Conservation (phyloP, 768 basidiomycete species). For the Pisolithus orientalis region DNA sequence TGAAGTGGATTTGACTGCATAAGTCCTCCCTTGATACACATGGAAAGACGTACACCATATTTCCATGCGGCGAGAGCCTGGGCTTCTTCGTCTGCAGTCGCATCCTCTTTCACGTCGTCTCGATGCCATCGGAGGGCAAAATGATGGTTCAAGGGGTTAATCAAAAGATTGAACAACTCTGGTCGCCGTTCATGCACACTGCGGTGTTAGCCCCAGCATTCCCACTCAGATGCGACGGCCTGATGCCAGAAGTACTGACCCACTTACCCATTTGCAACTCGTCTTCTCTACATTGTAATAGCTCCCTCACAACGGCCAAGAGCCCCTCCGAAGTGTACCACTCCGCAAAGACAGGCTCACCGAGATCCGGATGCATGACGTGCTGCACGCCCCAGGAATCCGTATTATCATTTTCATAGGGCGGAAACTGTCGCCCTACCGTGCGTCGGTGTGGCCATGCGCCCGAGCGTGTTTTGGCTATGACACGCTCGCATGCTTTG, state of each 20-base stretch:
- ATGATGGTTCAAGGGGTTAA: conserved; percentile 57
- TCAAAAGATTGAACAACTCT: conserved; percentile 71
- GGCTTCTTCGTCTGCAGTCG: conserved; percentile 53
- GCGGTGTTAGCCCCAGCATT: too few relatives aligned
- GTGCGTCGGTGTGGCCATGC: conserved; percentile 61
- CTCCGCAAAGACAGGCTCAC: conserved; percentile 49
- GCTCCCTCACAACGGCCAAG: conserved; percentile 33
- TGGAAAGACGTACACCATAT: conserved; percentile 47
- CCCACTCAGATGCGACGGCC: too few relatives aligned
- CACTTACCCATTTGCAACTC: conserved; percentile 67
- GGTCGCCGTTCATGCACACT: too few relatives aligned
- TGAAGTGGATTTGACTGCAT: background rate
- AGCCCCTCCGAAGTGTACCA: conserved; percentile 63
- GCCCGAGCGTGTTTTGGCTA: conserved; percentile 50
- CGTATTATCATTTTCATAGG: conserved; percentile 48
- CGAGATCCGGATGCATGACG: conserved; percentile 71
- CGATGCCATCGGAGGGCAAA: conserved; percentile 79
- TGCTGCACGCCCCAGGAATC: conserved; percentile 83
- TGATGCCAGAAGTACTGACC: too few relatives aligned
- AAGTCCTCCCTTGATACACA: background rate
- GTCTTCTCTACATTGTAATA: conserved; percentile 52
- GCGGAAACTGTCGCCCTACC: conserved; percentile 77
- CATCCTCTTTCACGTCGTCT: conserved; percentile 61
- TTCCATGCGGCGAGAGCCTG: conserved; percentile 53
- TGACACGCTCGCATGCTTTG: conserved; percentile 45